A percentile compares a stretch with the other conserved stretches of the same genome.
Conservation (phyloP, 148 eudicot genomes). For the Rhododendron kiyosumense region DNA sequence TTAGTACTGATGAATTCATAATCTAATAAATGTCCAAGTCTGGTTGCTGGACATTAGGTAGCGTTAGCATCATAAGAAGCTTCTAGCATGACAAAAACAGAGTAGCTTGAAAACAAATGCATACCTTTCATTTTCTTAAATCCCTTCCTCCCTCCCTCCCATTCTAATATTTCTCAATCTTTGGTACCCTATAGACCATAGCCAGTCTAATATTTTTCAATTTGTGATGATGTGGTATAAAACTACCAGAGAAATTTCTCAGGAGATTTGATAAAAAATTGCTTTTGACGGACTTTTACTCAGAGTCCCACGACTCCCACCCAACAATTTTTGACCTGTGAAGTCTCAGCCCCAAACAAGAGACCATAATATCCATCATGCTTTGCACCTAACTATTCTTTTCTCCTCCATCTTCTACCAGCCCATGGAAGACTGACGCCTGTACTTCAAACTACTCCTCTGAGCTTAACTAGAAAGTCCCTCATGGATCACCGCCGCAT, state of each 20-base stretch:
- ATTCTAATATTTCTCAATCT: too few relatives aligned
- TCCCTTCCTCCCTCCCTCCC: neutral
- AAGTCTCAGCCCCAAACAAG: neutral
- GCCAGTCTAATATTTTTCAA: neutral
- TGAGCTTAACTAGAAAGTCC: neutral
- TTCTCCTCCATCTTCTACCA: neutral
- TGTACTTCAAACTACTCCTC: neutral
- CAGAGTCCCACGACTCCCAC: neutral
- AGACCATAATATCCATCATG: neutral
- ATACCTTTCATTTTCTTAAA: neutral
- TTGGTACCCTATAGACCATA: neutral
- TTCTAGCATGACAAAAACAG: neutral
- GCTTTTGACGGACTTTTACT: neutral
- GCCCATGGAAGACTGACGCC: neutral
- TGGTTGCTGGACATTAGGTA: neutral
- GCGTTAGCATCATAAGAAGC: neutral
- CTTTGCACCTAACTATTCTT: neutral
- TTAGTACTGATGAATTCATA: neutral
- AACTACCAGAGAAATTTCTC: neutral
- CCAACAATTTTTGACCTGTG: neutral
- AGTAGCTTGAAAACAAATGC: neutral
- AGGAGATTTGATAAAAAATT: neutral
- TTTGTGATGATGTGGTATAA: neutral
- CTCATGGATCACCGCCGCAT: too few relatives aligned
- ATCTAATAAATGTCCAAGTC: neutral